phyloP scores from a whole-genome alignment of 225 moss, liverwort and hornwort genomes.

The Sphagnum tenellum region DNA sequence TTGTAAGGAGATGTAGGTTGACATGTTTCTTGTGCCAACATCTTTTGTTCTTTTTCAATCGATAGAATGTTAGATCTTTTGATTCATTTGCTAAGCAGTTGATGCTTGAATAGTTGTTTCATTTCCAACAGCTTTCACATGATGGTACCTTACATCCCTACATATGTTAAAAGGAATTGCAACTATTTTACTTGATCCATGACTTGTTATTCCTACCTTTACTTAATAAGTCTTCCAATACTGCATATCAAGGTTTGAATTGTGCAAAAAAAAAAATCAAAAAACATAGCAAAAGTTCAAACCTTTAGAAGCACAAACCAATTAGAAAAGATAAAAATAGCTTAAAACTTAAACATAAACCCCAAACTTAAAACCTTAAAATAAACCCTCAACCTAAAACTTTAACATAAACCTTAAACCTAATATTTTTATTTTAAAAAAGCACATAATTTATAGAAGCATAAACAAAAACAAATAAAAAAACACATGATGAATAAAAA shows the following conservation, averaged over 20 bases:
- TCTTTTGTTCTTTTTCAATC: not conserved
- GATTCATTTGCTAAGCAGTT: not conserved
- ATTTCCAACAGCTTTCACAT: not conserved
- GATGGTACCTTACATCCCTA: not conserved
- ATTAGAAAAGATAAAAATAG: too few species aligned
- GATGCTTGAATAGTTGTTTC: not conserved
- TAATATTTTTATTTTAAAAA: too few species aligned
- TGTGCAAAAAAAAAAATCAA: not conserved
- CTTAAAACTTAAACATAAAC: too few species aligned
- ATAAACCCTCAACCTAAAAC: too few species aligned
- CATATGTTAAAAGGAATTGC: not conserved
- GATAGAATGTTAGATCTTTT: not conserved
- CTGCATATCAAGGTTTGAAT: not conserved
- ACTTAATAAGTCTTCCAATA: not conserved
- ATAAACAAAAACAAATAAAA: too few species aligned
- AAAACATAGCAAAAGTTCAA: not conserved
- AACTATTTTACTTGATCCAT: not conserved
- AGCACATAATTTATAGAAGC: too few species aligned
- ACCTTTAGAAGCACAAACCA: not conserved
- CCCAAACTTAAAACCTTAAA: too few species aligned
- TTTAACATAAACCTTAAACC: too few species aligned
- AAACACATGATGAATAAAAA: too few species aligned
- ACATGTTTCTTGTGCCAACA: not conserved
- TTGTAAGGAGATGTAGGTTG: not conserved
- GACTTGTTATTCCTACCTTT: not conserved